Evolutionary conservation across 2,329 filamentous ascomycete genomes (phyloP).

Genomic region (Amylocarpus encephaloides): DNA sequence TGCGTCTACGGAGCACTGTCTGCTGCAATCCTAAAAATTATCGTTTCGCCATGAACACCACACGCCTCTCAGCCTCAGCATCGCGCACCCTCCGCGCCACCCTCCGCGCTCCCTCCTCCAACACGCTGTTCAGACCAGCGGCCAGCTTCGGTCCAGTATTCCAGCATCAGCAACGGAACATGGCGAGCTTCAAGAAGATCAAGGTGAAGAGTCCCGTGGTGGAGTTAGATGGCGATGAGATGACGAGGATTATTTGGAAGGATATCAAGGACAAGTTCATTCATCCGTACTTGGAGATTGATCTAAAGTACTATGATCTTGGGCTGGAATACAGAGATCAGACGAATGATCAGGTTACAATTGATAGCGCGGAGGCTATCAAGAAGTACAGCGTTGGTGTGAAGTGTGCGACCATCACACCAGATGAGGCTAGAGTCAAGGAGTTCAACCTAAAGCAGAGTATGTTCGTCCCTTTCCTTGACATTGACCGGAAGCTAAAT

Average conservation of each 20-base stretch:
- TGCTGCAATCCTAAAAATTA: background rate
- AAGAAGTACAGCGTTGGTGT: conserved; percentile 98
- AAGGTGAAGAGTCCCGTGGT: conserved; percentile 99
- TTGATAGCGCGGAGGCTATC: conserved; percentile 93
- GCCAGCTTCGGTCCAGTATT: conserved; percentile 20
- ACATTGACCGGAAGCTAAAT: background rate
- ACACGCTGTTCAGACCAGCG: background rate
- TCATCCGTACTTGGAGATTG: conserved; percentile 89
- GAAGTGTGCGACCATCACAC: conserved; percentile 99
- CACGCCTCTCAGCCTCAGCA: conserved; percentile 1
- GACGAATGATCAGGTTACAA: conserved; percentile 92
- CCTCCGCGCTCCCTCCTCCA: background rate
- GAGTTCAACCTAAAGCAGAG: conserved; percentile 99
- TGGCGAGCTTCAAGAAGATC: conserved; percentile 72
- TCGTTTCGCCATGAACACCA: conserved; percentile 5
- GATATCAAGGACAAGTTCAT: conserved; percentile 99
- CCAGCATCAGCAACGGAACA: conserved; percentile 38
- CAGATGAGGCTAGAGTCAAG: conserved; percentile 91
- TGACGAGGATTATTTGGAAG: conserved; percentile 99
- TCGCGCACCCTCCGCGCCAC: background rate
- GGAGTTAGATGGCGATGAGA: conserved; percentile 91
- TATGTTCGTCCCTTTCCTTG: conserved; percentile 38
- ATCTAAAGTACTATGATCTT: conserved; percentile 96
- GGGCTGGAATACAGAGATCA: conserved; percentile 91
- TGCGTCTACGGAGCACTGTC: background rate